Evolutionary conservation across 106 monocot species (phyloP), one percentile per base, ranked within the genome.

Genomic region (Allium cepa): DNA sequence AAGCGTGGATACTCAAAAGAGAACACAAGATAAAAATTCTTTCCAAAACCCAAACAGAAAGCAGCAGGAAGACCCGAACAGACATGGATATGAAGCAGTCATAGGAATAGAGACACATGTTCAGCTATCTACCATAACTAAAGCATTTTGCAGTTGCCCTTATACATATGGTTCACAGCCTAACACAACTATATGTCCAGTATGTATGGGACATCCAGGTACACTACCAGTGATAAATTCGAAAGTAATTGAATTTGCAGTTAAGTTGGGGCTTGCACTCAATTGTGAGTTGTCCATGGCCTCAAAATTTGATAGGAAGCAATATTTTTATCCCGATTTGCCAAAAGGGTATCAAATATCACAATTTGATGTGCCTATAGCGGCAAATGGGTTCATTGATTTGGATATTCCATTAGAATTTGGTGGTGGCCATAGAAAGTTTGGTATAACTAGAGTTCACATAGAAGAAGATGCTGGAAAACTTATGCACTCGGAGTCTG

Each of bases 391-490:
- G 2, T 89, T 78, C 63, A 46, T 92, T 70, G 88, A 92, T 75
- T 57, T 97, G 28, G 96, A 97, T 71, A 81, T 92, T 62, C 96
- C 92, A 7, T 60, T 92, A 58, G 96, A 97, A 64, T 92, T 89
- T 75, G 96, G 96, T 17, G 96, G 96, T 18, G 96, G 89, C 14
- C 96, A 89, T 65, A 77, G 80, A 72, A 86, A 79, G 63, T 97
- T 97, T 76, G 96, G 92, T 14, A 86, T 97, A 56, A 97, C 96
- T 2, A 81, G 96, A 69, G 88, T 97, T 57, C 96, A 97, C 62
- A 92, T 97, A 88, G 96, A 97, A 71, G 96, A 97, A 79, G 96
- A 97, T 82, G 96, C 96, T 17, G 96, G 96, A 17, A 97, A 97
- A 72, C 71, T 88, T 22, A 67, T 89, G 49, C 92, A 92, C 59